Evolutionary conservation across 2,329 filamentous ascomycete species (phyloP).

Genomic region (Diaporthe sp.): DNA sequence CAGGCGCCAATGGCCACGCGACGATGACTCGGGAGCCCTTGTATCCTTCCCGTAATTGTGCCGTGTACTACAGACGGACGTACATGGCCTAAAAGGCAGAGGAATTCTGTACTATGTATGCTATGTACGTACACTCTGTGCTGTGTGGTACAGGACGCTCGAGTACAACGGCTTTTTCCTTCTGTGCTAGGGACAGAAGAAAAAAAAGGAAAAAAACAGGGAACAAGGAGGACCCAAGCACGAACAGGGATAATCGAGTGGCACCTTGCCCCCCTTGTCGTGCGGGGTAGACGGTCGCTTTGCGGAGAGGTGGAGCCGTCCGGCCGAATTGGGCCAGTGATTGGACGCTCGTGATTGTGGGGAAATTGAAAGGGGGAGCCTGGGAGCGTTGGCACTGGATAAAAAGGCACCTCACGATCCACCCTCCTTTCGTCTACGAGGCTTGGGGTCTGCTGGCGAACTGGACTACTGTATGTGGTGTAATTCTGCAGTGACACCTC

Average conservation of each 20-base stretch:
- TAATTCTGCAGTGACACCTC: slow-evolving; percentile 25
- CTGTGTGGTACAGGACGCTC: neutral
- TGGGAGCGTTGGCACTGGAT: slow-evolving; percentile 10
- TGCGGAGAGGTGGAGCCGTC: slow-evolving; percentile 33
- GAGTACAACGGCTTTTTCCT: slow-evolving; percentile 28
- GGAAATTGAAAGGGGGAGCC: slow-evolving; percentile 18
- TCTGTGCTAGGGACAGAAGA: neutral
- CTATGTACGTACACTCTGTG: neutral
- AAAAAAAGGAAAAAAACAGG: slow-evolving; percentile 25
- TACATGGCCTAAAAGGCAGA: neutral
- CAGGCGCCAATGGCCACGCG: slow-evolving; percentile 1
- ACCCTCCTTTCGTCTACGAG: neutral
- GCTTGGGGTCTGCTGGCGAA: neutral
- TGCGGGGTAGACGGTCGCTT: slow-evolving; percentile 29
- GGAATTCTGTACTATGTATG: neutral
- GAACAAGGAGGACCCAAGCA: slow-evolving; percentile 26
- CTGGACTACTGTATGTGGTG: slow-evolving; percentile 26
- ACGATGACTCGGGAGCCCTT: slow-evolving; percentile 12
- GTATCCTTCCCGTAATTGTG: slow-evolving; percentile 17
- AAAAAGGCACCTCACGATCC: slow-evolving; percentile 12
- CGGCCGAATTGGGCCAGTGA: neutral
- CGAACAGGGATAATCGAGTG: neutral
- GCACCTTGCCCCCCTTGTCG: slow-evolving; percentile 1
- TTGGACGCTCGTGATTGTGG: slow-evolving; percentile 20
- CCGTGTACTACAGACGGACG: neutral